A percentile compares a stretch with the other conserved stretches of the same genome.
phyloP scores from a whole-genome alignment of 2,329 filamentous ascomycete genomes.

The Knufia petricola region DNA sequence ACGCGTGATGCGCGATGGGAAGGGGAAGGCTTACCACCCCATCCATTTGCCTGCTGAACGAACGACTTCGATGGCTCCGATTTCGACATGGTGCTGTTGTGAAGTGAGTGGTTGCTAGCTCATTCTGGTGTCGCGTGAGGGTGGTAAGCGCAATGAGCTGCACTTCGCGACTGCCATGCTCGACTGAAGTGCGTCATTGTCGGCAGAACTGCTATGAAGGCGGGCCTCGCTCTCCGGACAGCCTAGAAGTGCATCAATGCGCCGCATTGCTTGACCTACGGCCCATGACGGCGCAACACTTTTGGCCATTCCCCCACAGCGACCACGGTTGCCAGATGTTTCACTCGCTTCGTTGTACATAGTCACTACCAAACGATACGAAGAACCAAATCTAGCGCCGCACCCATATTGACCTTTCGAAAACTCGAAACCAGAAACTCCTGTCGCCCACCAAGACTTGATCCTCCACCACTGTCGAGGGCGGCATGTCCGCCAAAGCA shows the following conservation, averaged over 20 bases:
- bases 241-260: too few relatives aligned
- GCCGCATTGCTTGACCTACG: too few relatives aligned
- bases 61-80: not conserved
- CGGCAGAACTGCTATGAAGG: too few relatives aligned
- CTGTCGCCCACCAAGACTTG: too few relatives aligned
- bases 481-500: slow-evolving; percentile 33
- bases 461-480: too few relatives aligned
- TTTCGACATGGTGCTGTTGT: not conserved
- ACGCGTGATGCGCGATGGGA: not conserved
- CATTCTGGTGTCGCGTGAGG: not conserved
- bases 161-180: too few relatives aligned
- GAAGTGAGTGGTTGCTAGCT: not conserved
- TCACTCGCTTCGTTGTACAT: not conserved
- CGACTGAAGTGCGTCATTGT: too few relatives aligned
- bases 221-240: too few relatives aligned
- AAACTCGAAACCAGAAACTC: too few relatives aligned
- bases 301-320: slow-evolving; percentile 1
- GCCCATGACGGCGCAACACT: not conserved
- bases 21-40: slow-evolving; percentile 20
- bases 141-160: not conserved
- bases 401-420: too few relatives aligned
- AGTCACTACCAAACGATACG: not conserved
- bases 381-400: too few relatives aligned
- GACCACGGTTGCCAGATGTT: slow-evolving; percentile 5
- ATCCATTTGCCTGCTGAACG: slow-evolving; percentile 19